Conservation (phyloP, 352 stramenopile genomes). For the Phytophthora macrochlamydospora region DNA sequence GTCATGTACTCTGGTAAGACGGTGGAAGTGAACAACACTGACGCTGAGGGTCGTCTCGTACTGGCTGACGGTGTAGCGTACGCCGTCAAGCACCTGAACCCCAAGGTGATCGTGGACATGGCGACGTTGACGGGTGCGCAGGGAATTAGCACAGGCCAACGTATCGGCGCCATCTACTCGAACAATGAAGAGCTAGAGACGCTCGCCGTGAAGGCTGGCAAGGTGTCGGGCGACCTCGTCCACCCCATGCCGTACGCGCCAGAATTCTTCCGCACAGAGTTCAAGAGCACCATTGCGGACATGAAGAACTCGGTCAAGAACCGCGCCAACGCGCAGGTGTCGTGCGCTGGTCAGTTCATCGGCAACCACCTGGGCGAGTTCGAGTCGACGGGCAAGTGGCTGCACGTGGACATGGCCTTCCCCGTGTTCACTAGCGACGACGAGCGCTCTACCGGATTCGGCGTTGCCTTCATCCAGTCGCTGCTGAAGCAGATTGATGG, state of each 20-base stretch:
- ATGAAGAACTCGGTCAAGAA: slow-evolving; percentile 98
- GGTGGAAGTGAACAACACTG: slow-evolving; percentile 98
- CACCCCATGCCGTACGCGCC: slow-evolving; percentile 94
- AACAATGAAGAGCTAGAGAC: slow-evolving; percentile 92
- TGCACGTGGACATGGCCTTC: slow-evolving; percentile 97
- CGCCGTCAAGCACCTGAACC: slow-evolving; percentile 90
- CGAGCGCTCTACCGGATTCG: slow-evolving; percentile 92
- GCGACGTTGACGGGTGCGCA: slow-evolving; percentile 96
- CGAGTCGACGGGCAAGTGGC: slow-evolving; percentile 86
- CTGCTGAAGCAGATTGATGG: slow-evolving; percentile 63
- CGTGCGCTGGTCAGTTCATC: slow-evolving; percentile 96
- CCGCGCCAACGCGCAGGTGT: slow-evolving; percentile 90
- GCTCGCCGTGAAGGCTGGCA: slow-evolving; percentile 78
- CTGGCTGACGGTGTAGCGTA: slow-evolving; percentile 95
- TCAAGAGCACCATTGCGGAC: slow-evolving; percentile 93
- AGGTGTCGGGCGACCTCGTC: slow-evolving; percentile 90
- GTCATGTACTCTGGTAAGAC: slow-evolving; percentile 95
- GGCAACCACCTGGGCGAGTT: slow-evolving; percentile 91
- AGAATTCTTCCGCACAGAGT: slow-evolving; percentile 93
- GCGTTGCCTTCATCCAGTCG: slow-evolving; percentile 90
- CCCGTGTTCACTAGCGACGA: slow-evolving; percentile 77
- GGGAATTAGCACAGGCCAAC: slow-evolving; percentile 90
- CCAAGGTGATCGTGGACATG: slow-evolving; percentile 95
- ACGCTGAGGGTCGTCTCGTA: slow-evolving; percentile 95
- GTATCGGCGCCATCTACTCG: slow-evolving; percentile 92